Evolutionary conservation across 768 basidiomycete species (phyloP).

Genomic region (Tephrocybe sp.): DNA sequence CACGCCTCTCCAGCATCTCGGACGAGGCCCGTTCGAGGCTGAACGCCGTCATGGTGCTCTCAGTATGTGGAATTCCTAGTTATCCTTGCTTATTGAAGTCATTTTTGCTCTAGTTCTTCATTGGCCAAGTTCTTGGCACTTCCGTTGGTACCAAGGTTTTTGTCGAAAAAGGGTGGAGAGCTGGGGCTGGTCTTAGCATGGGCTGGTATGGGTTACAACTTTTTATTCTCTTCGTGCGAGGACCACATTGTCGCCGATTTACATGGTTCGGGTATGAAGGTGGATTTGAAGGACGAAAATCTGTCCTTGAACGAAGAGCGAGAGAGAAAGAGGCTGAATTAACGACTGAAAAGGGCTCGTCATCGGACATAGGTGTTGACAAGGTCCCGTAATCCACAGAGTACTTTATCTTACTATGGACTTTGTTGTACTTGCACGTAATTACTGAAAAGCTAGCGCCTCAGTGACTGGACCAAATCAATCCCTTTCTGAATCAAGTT

Average conservation of each 20-base stretch:
- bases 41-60: constrained; percentile 74
- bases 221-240: constrained; percentile 57
- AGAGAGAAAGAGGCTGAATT: too few relatives aligned
- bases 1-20: constrained; percentile 28
- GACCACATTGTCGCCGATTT: constrained; percentile 60
- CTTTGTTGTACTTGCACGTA: too few relatives aligned
- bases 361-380: too few relatives aligned
- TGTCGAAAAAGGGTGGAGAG: constrained; percentile 66
- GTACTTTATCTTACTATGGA: too few relatives aligned
- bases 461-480: too few relatives aligned
- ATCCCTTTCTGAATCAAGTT: too few relatives aligned
- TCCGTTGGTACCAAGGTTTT: constrained; percentile 72
- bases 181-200: constrained; percentile 59
- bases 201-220: constrained; percentile 59
- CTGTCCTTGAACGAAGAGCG: constrained; percentile 18
- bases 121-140: constrained; percentile 83
- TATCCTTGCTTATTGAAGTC: background rate
- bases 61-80: constrained; percentile 33
- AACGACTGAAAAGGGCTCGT: too few relatives aligned
- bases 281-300: constrained; percentile 46
- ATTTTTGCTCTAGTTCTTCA: constrained; percentile 47
- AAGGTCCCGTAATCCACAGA: too few relatives aligned
- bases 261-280: constrained; percentile 70
- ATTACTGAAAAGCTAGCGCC: too few relatives aligned
- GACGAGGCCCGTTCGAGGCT: constrained; percentile 60